Conservation (phyloP, 2,329 filamentous ascomycete species). For the Aureobasidium subglaciale region DNA sequence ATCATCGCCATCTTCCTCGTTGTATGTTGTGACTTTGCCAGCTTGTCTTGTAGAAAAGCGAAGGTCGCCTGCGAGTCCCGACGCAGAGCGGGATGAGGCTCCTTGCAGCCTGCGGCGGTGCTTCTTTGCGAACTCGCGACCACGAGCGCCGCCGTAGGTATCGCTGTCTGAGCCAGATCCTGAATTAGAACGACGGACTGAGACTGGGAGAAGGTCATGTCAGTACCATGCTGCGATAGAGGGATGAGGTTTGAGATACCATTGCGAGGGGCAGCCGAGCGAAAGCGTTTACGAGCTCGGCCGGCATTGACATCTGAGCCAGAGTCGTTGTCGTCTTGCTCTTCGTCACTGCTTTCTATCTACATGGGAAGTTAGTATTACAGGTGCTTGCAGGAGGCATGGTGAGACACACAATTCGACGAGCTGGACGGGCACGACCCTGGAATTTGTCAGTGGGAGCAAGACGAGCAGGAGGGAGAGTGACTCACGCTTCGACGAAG, state of each 20-base stretch:
- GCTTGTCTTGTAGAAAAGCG: constrained; percentile 86
- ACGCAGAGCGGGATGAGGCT: constrained; percentile 52
- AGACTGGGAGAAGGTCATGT: constrained; percentile 22
- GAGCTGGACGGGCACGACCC: constrained; percentile 55
- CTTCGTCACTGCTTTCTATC: constrained; percentile 54
- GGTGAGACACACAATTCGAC: constrained; percentile 48
- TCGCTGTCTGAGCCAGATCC: constrained; percentile 61
- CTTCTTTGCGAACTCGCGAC: constrained; percentile 61
- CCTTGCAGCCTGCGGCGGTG: constrained; percentile 62
- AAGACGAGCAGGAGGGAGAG: constrained; percentile 4
- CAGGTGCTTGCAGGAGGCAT: background rate
- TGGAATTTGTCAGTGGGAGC: constrained; percentile 31
- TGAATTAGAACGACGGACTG: constrained; percentile 41
- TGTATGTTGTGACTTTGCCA: constrained; percentile 64
- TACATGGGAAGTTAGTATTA: constrained; percentile 25
- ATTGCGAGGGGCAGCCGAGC: constrained; percentile 52
- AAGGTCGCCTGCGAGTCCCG: constrained; percentile 64
- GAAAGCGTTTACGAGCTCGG: constrained; percentile 57
- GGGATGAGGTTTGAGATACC: constrained; percentile 41
- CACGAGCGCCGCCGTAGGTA: constrained; percentile 71
- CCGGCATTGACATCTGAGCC: constrained; percentile 65
- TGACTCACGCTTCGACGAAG: constrained; percentile 77
- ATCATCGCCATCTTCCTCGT: constrained; percentile 57
- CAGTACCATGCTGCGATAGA: constrained; percentile 32
- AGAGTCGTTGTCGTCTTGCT: constrained; percentile 50